Base-by-base conservation (phyloP, 1,284 basidiomycete genomes). In the Fomes fomentarius region DNA sequence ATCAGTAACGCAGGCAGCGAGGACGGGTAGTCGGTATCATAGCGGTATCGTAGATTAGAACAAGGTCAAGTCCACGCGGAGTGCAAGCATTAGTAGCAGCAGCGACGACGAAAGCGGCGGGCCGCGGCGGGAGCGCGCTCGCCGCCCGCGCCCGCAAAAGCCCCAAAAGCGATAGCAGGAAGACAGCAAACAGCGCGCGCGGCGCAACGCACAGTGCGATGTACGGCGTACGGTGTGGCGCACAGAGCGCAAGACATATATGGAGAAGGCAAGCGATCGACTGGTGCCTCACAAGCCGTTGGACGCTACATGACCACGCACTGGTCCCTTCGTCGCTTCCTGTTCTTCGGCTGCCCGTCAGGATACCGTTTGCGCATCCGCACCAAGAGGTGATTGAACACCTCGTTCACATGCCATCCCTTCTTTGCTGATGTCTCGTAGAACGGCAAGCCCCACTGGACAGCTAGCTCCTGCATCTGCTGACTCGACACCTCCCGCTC, bases 341-440 rank as follows among this genome's bases (percentile, higher is more conserved):
- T 78, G 41, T 60, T 47, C 54, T 56, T 60, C 24, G 64, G 61
- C 21, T 64, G 58, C 17, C 81, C 80, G 52, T 74, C 65, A 15
- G 88, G 87, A 68, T 86, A 88, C 55, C 77, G 76, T 52, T 65
- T 69, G 33, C 85, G 79, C 87, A 94, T 89, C 65, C 91, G 90
- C 56, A 82, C 78, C 41, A 91, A 72, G 33, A 94, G 76, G 57
- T 91, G 89, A 60, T 91, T 84, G 66, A 94, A 94, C 11, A 90
- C 89, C 40, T 90, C 88, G 10, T 74, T 74, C 47, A 94, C 80
- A 65, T 93, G 85, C 87, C 89, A 91, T 63, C 92, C 85, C 52
- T 82, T 79, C 68, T 93, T 90, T 6, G 92, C 89, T 4, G 87
- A 90, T 2, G 92, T 93, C 72, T 94, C 93, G 70, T 89, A 94